A percentile compares a stretch with the other conserved stretches of the same genome.
phyloP scores from a whole-genome alignment of 2,329 filamentous ascomycete genomes.

The Penicillium griseofulvum region DNA sequence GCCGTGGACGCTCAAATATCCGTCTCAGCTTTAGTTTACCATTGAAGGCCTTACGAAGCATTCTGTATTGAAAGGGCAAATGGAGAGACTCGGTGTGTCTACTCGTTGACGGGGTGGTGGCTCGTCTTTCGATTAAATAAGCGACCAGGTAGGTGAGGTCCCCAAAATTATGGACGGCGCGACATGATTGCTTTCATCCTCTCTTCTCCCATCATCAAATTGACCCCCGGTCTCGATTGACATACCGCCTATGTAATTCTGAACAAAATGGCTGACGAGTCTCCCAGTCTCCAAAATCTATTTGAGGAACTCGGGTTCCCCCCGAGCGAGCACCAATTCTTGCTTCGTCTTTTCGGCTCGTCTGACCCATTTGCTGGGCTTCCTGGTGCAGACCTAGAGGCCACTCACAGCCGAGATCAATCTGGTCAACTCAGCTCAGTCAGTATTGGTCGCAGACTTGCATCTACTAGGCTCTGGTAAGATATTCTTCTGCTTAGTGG shows the following conservation, averaged over 20 bases:
- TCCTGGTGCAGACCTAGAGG: neutral
- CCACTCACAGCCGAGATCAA: neutral
- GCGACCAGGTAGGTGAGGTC: neutral
- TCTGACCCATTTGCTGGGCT: constrained; percentile 1
- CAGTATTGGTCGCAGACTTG: neutral
- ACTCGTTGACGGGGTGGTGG: neutral
- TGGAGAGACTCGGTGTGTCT: neutral
- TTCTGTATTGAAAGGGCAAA: neutral
- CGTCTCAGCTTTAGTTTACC: neutral
- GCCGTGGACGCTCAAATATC: neutral
- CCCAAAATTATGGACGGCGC: neutral
- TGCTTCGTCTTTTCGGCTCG: neutral
- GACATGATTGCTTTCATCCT: neutral
- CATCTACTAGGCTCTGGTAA: neutral
- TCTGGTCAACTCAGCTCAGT: neutral
- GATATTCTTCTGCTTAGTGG: neutral
- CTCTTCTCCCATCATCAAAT: neutral
- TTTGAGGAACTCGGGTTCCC: constrained; percentile 1
- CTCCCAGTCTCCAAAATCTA: neutral
- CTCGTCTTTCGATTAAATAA: neutral
- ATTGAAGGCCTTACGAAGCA: no score
- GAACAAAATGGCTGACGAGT: neutral
- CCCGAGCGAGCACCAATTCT: neutral
- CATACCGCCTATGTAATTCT: neutral
- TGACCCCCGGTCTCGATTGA: neutral